Evolutionary conservation across 305 asterid species (phyloP).

Genomic region (Fraxinus sp.): DNA sequence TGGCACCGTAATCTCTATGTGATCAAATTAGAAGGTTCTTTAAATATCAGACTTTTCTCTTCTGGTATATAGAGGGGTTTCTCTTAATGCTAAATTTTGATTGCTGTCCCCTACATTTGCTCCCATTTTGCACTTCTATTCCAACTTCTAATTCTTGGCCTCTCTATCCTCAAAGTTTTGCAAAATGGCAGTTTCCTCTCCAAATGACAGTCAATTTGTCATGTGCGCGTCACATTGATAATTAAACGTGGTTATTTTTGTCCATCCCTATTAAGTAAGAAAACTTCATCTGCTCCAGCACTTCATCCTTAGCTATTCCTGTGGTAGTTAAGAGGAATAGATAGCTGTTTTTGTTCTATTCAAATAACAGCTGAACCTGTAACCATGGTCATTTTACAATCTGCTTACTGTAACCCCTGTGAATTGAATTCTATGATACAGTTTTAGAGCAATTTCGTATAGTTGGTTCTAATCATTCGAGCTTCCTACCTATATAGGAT

Average conservation of each 20-base stretch:
- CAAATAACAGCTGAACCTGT: not conserved
- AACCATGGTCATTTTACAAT: not conserved
- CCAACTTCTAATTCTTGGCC: not conserved
- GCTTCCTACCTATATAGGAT: not conserved
- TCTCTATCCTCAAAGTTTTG: not conserved
- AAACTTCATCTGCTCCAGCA: not conserved
- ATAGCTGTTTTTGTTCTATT: not conserved
- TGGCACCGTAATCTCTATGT: not conserved
- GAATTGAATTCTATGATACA: not conserved
- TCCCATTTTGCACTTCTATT: not conserved
- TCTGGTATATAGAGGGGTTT: not conserved
- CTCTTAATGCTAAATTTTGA: not conserved
- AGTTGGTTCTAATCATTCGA: not conserved
- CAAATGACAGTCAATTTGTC: not conserved
- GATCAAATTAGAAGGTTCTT: not conserved
- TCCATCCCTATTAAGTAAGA: not conserved
- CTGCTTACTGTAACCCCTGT: not conserved
- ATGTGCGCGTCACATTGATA: not conserved
- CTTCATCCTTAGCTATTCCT: not conserved
- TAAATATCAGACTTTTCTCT: not conserved
- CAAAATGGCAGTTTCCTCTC: not conserved
- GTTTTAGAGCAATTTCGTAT: not conserved
- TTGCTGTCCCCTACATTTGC: not conserved
- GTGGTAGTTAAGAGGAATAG: not conserved
- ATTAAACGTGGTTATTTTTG: not conserved